phyloP scores from a whole-genome alignment of 129 eudicot species.

The Saussurea involucrata region DNA sequence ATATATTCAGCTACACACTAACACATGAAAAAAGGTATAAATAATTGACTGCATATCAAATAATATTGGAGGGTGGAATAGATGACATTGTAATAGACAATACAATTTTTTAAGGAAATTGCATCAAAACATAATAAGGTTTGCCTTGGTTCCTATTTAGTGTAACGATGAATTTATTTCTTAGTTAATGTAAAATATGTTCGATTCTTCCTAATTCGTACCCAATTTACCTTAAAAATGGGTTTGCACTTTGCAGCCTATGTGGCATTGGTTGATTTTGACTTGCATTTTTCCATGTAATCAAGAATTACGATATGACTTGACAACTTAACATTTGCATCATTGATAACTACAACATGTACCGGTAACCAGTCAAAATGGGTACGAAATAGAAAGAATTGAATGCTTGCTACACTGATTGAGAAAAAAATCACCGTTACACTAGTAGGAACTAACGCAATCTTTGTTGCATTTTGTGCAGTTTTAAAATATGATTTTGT shows the following conservation, averaged over 20 bases:
- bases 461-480: background rate
- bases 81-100: no score
- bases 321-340: background rate
- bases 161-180: background rate
- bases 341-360: background rate
- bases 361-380: background rate
- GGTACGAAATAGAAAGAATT: background rate
- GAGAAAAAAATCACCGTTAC: background rate
- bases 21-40: background rate
- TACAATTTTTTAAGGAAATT: no score
- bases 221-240: background rate
- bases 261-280: background rate
- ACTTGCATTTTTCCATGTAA: background rate
- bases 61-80: background rate
- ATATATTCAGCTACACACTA: background rate
- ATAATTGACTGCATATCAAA: background rate
- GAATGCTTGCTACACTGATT: background rate
- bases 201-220: background rate
- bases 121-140: background rate
- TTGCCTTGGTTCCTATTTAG: background rate
- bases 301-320: background rate
- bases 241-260: background rate
- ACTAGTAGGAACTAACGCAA: background rate
- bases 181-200: background rate
- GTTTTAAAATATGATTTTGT: background rate